A percentile compares a stretch with the other conserved stretches of the same genome.
Evolutionary conservation across 345 rosid genomes (phyloP).

Genomic region (Moricandia arvensis): DNA sequence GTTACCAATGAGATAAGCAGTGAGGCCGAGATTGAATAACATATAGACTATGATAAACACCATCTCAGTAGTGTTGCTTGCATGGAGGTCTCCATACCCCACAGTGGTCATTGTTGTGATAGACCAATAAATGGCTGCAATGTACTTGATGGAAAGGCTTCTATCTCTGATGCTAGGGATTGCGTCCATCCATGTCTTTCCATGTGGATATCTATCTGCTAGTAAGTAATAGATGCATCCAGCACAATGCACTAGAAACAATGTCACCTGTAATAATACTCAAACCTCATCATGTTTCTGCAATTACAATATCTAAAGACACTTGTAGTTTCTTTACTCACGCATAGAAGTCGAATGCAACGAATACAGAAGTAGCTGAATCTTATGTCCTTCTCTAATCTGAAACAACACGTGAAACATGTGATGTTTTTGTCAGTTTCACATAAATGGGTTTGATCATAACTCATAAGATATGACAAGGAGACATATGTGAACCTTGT

Average conservation of each 20-base stretch:
- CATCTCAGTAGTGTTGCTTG: slow-evolving; percentile 82
- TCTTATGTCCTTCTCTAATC: slow-evolving; percentile 93
- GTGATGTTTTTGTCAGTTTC: background rate
- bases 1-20: slow-evolving; percentile 88
- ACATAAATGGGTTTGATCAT: background rate
- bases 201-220: slow-evolving; percentile 81
- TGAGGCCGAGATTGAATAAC: slow-evolving; percentile 92
- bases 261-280: slow-evolving; percentile 56
- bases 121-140: slow-evolving; percentile 88
- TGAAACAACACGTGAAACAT: slow-evolving; percentile 25
- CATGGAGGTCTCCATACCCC: slow-evolving; percentile 95
- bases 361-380: slow-evolving; percentile 82
- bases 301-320: background rate
- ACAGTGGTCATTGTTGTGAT: slow-evolving; percentile 96
- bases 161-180: slow-evolving; percentile 75
- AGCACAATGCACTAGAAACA: slow-evolving; percentile 77
- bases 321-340: slow-evolving; percentile 35
- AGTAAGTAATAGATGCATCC: slow-evolving; percentile 80
- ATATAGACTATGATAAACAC: slow-evolving; percentile 71
- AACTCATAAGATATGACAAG: background rate
- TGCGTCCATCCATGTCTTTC: slow-evolving; percentile 72
- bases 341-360: slow-evolving; percentile 62
- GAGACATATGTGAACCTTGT: slow-evolving; percentile 52
- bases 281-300: slow-evolving; percentile 17
- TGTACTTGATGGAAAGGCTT: slow-evolving; percentile 66